phyloP scores from a whole-genome alignment of 192 early-diverging fungal species.

The Entophlyctis luteolus region DNA sequence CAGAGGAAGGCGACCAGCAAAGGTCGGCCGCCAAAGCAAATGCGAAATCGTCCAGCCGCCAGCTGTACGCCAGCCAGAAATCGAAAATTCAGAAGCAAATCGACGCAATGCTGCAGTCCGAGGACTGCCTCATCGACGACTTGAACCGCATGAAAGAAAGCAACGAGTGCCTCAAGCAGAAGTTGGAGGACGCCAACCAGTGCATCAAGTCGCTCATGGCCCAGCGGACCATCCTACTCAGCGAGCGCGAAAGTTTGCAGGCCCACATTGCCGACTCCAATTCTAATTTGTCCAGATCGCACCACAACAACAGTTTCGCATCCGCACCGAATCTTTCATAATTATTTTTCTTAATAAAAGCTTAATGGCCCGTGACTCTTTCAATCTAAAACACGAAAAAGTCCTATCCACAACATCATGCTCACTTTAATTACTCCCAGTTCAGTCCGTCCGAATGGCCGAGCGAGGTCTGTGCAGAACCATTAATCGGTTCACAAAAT shows the following conservation, averaged over 20 bases:
- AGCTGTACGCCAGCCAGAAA: conserved; percentile 2
- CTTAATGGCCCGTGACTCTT: no score
- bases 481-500: no score
- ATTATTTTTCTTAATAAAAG: not conserved
- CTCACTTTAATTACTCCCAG: no score
- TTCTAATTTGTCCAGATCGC: not conserved
- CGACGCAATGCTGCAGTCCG: conserved; percentile 8
- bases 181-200: conserved; percentile 4
- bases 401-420: no score
- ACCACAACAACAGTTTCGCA: conserved; percentile 23
- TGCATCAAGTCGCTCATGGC: conserved; percentile 15
- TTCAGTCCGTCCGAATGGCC: no score
- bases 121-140: conserved; percentile 25
- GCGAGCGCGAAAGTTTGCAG: conserved; percentile 27
- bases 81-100: conserved; percentile 3
- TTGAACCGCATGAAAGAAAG: conserved; percentile 3
- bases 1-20: not conserved
- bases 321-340: conserved; percentile 11
- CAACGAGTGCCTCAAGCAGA: conserved; percentile 20
- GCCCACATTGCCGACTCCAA: conserved; percentile 3
- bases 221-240: conserved; percentile 23
- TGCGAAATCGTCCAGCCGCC: not conserved
- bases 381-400: no score
- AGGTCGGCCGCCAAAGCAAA: not conserved
- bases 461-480: no score